Base-by-base conservation (phyloP, 805 yeast genomes). In the Lachancea kluyveri region DNA sequence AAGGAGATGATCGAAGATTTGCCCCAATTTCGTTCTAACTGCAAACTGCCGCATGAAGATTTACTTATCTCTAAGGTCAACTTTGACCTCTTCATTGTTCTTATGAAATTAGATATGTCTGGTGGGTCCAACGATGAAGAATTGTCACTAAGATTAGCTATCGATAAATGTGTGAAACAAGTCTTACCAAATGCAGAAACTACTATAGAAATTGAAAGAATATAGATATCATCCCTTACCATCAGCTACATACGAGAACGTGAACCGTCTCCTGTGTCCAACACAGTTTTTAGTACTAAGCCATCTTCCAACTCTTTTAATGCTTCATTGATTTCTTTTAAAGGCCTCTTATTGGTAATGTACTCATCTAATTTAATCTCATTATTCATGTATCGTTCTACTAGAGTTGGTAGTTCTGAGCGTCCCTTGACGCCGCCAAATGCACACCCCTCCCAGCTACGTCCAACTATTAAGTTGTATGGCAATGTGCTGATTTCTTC, bases 401-500 rank as follows among this genome's bases (percentile, higher is more conserved):
- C 95, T 37, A 88, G 70, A 13, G 77, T 85, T 30, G 95, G 96
- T 68, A 92, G 74, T 68, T 92, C 96, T 23, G 95, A 59, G 69
- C 96, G 82, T 57, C 98, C 97, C 68, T 92, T 92, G 56, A 92
- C 87, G 60, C 97, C 98, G 53, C 99, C 99, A 50, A 86, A 92
- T n/a, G 99, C 99, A 55, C 95, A 85, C 51, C 99, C 99, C 62
- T 76, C 83, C 97, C 98, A 90, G 31, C 84, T 95, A 66, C 98
- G 79, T 50, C 99, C 99, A 24, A 97, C 92, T 44, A 92, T 97
- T 62, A 92, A 76, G 70, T 90, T 97, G 84, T 92, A 92, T 40
- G 99, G 98, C 65, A 97, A 78, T 28, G 97, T 92, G 36, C 95
- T 65, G 43, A 94, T 88, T 67, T 92, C 97, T 65, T 87, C 72